Evolutionary conservation across 495 filamentous ascomycete species (phyloP), one percentile per base, ranked within the genome.

Genomic region (Aspergillus bridgeri): DNA sequence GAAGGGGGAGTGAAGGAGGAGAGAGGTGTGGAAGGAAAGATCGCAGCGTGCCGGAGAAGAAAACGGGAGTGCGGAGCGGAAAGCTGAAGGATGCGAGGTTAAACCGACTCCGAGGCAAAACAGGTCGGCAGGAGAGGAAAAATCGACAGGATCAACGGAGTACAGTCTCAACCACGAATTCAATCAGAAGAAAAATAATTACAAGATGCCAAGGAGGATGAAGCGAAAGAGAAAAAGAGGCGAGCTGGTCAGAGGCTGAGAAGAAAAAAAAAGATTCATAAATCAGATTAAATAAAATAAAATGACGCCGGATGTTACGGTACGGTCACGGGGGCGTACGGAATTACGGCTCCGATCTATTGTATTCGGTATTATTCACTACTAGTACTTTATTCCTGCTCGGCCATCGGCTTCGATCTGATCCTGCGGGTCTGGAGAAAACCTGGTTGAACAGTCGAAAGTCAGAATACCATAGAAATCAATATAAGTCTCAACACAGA

Each of bases 41-140:
- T 19, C 17, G 38, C 27, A 38, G 38, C 25, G 38, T 42, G 38
- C 25, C 50, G 53, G 58, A 58, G 62, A 65, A 64, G 62, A 58
- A 64, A 63, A 56, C 51, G 57, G 58, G 56, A 50, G 33, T 58
- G 58, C 54, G 61, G 57, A 59, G 61, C 52, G 61, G 56, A 52
- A 49, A 51, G 56, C 54, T 48, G 27, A 51, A 33, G 49, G 27
- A 51, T 38, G 24, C 38, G 27, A 25, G 38, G 49, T 51, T 33
- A 58, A 45, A 33, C 56, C 46, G 58, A 61, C 21, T 29, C 59
- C 49, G 62, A 59, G 53, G 54, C 46, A 45, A 42, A 51, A 48
- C 11, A 44, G 42, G 33, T 15, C 7, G 33, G 33, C 11, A 15
- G 33, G 33, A 2, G 17, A 15, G 13, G 17, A 38, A 38, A 38